Evolutionary conservation across 2,329 filamentous ascomycete species (phyloP).

Genomic region (Harringtonia lauricola): DNA sequence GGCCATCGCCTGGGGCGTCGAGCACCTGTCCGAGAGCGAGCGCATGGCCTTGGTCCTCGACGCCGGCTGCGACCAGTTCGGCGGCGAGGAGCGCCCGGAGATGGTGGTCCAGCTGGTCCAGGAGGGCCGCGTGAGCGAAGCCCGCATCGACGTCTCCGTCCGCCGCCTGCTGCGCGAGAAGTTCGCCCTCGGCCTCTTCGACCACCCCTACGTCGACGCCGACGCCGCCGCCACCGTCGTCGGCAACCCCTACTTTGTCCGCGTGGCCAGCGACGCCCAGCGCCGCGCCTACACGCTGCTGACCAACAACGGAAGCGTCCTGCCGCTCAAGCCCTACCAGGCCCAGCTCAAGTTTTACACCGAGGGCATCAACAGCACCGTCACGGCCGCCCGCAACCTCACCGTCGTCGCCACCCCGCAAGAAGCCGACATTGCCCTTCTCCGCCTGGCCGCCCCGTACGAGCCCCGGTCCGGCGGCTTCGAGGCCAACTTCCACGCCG

Average conservation of each 20-base stretch:
- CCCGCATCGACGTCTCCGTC: conserved; percentile 33
- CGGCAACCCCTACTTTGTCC: conserved; percentile 30
- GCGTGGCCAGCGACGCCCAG: conserved; percentile 24
- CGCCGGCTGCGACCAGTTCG: conserved; percentile 40
- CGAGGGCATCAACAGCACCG: conserved; percentile 10
- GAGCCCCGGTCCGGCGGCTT: conserved; percentile 29
- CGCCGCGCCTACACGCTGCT: too few relatives aligned
- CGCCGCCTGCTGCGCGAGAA: conserved; percentile 36
- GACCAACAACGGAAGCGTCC: too few relatives aligned
- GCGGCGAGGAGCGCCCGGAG: conserved; percentile 35
- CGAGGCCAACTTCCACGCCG: conserved; percentile 25
- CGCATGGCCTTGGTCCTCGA: conserved; percentile 31
- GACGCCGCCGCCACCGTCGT: conserved; percentile 28
- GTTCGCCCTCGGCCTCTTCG: conserved; percentile 39
- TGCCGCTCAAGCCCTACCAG: too few relatives aligned
- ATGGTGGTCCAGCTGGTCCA: conserved; percentile 35
- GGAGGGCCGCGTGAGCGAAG: conserved; percentile 27
- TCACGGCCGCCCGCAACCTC: too few relatives aligned
- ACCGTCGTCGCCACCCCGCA: conserved; percentile 22
- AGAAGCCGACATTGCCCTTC: conserved; percentile 28
- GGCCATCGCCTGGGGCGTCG: conserved; percentile 38
- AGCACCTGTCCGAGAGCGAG: conserved; percentile 30
- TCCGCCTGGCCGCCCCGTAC: conserved; percentile 27
- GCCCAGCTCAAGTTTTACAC: conserved; percentile 12
- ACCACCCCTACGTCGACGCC: conserved; percentile 36